These are phyloP conservation scores for Phytophthora hybrid DNA, from an alignment of 352 stramenopile species.

Conservation along the genomic window DNA sequence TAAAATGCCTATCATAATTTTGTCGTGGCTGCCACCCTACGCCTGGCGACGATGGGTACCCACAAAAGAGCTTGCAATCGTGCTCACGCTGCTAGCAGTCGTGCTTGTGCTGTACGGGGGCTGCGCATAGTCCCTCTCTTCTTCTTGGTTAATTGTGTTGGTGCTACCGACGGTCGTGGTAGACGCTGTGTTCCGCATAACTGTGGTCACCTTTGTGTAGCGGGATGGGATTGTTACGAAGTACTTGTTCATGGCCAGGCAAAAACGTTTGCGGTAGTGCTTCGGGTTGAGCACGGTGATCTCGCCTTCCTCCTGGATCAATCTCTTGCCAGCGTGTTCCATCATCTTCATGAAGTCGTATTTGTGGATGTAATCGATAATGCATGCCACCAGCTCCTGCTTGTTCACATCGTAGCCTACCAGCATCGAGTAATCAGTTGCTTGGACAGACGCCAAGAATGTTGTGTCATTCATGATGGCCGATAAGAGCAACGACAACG, in stretches of 20 bases:
- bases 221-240: constrained; percentile 89
- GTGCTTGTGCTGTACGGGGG: constrained; percentile 43
- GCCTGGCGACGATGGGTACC: constrained; percentile 29
- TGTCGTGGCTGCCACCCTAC: constrained; percentile 7
- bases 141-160: constrained; percentile 37
- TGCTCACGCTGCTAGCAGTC: constrained; percentile 41
- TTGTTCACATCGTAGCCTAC: constrained; percentile 89
- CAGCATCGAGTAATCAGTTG: constrained; percentile 90
- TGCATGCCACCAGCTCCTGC: constrained; percentile 87
- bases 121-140: constrained; percentile 41
- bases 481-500: constrained; percentile 80
- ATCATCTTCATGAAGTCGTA: constrained; percentile 94
- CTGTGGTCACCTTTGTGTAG: constrained; percentile 85
- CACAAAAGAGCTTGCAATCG: constrained; percentile 26
- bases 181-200: constrained; percentile 53
- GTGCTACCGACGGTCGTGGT: constrained; percentile 34
- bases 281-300: constrained; percentile 90
- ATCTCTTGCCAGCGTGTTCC: constrained; percentile 86
- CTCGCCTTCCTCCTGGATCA: constrained; percentile 90
- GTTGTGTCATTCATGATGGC: constrained; percentile 89
- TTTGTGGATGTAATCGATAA: constrained; percentile 93
- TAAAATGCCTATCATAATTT: constrained; percentile 33
- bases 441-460: constrained; percentile 86
- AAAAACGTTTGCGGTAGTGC: constrained; percentile 89
- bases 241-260: constrained; percentile 90